phyloP scores from a whole-genome alignment of 129 eudicot genomes.

The Lactuca saligna region DNA sequence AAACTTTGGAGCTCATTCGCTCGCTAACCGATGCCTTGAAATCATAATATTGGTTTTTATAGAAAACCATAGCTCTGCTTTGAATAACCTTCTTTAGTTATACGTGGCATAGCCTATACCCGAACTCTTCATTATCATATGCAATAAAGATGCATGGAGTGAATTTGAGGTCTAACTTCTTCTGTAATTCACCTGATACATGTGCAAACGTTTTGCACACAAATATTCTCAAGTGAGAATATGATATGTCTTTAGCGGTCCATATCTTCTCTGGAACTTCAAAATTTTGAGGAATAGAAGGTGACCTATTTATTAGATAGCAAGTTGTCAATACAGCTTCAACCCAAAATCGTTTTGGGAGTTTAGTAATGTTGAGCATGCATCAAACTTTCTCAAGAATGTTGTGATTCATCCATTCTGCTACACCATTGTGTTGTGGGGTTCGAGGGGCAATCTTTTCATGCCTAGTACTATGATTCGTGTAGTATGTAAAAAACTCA shows the following conservation, averaged over 20 bases:
- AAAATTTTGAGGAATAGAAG: not conserved
- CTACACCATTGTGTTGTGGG: not conserved
- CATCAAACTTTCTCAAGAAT: not conserved
- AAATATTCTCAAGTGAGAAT: too few species aligned
- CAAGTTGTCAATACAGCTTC: not conserved
- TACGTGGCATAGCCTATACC: not conserved
- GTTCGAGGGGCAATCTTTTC: constrained; percentile 1
- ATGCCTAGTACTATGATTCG: not conserved
- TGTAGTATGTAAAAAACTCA: not conserved
- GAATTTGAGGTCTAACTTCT: not conserved
- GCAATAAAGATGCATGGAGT: not conserved
- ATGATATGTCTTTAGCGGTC: not conserved
- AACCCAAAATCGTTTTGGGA: constrained; percentile 6
- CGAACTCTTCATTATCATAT: constrained; percentile 9
- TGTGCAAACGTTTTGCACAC: too few species aligned
- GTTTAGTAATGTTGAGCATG: not conserved
- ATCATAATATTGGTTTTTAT: too few species aligned
- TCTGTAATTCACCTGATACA: too few species aligned
- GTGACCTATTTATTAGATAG: not conserved
- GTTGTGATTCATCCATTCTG: constrained; percentile 3
- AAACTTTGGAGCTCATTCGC: too few species aligned
- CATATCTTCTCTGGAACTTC: constrained; percentile 7
- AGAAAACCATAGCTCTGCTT: not conserved
- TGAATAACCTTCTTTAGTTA: constrained; percentile 4
- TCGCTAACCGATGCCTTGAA: too few species aligned